Evolutionary conservation across 208 protist genomes (phyloP), one percentile per base, ranked within the genome.

Genomic region (Crithidia expoeki): DNA sequence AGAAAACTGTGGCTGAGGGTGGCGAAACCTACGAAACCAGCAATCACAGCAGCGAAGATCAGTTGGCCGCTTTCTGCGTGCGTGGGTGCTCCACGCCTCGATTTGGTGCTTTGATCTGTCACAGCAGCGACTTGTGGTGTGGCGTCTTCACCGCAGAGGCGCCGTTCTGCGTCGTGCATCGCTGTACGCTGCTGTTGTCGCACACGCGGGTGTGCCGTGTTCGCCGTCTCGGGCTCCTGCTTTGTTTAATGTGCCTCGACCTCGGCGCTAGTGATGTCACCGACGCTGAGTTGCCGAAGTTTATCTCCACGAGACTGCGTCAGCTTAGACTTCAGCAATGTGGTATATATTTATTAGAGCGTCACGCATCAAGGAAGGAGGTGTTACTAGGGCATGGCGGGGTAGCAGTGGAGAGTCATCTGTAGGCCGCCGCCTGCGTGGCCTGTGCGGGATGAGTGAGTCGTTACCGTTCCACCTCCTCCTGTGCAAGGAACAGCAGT

Each of bases 131-230:
- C 7, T 14, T n/a, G 40, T 32, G 10, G 36, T 4, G n/a, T 12
- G 52, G 55, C 30, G 53, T 71, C 62, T 62, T 27, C 65, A 51
- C 1, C n/a, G 2, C 9, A 30, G 33, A 14, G 65, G 62, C 33
- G 65, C 47, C 4, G 33, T 44, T 2, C 65, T 71, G 3, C 46
- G 42, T 42, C 55, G 40, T 30, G 60, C 65, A 32, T 28, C 65
- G 60, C 34, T 53, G 62, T 34, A 71, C 65, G n/a, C 65, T 71
- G 12, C 42, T 71, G 17, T 53, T 71, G 11, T 71, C 65, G 23
- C 65, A 71, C 65, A 71, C 65, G 19, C 34, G 53, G 5, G 53
- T 71, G 17, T 30, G 65, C 12, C 42, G 27, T 32, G 55, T 71
- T 23, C 28, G 21, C 9, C 65, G 65, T 30, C 65, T 71, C 14